Percentiles rank a stretch among this genome's conserved stretches.
phyloP scores from a whole-genome alignment of 345 rosid species.

The Eutrema japonicum region DNA sequence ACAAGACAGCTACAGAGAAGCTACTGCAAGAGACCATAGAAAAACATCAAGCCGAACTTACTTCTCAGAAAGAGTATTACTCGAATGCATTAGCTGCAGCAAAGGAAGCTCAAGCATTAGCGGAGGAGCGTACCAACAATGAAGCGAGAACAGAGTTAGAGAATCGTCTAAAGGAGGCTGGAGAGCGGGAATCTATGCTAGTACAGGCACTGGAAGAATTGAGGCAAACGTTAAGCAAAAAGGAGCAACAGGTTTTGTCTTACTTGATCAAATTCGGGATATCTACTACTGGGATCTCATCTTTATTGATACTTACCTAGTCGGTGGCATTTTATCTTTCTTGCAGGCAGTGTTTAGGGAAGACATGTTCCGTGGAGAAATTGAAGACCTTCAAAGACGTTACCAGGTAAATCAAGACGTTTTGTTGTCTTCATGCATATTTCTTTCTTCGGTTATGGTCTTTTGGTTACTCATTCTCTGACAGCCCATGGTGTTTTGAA shows the following conservation, averaged over 20 bases:
- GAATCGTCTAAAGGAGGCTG: slow-evolving; percentile 84
- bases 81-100: slow-evolving; percentile 85
- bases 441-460: slow-evolving; percentile 11
- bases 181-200: slow-evolving; percentile 92
- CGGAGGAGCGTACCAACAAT: slow-evolving; percentile 87
- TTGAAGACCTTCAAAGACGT: slow-evolving; percentile 91
- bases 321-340: slow-evolving; percentile 16
- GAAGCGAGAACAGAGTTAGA: slow-evolving; percentile 94
- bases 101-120: slow-evolving; percentile 92
- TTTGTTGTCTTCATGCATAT: slow-evolving; percentile 2
- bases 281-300: slow-evolving; percentile 15
- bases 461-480: slow-evolving; percentile 10
- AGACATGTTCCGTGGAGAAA: slow-evolving; percentile 76
- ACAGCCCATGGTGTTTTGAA: slow-evolving; percentile 11
- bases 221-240: slow-evolving; percentile 89
- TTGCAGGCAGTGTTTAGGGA: slow-evolving; percentile 79
- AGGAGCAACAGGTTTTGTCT: slow-evolving; percentile 86
- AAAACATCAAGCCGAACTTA: slow-evolving; percentile 87
- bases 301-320: slow-evolving; percentile 20
- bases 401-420: slow-evolving; percentile 66
- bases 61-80: slow-evolving; percentile 81
- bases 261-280: slow-evolving; percentile 29
- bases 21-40: slow-evolving; percentile 97
- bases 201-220: slow-evolving; percentile 93
- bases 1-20: slow-evolving; percentile 89